Evolutionary conservation across 139 green algal species (phyloP).

Genomic region (Zygnema circumcarinatum): DNA sequence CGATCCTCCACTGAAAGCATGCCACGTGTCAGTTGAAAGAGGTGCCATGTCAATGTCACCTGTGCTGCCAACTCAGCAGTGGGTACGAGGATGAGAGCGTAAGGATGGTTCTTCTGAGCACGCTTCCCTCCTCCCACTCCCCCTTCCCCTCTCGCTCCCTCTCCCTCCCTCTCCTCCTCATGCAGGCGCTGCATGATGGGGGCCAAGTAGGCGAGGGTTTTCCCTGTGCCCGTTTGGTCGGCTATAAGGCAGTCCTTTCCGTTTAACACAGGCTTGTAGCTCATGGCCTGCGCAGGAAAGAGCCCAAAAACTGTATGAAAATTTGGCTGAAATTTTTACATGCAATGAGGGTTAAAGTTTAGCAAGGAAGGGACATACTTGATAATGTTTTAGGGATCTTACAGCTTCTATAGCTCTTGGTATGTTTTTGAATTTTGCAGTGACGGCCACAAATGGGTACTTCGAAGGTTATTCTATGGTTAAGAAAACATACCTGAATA

Average conservation of each 20-base stretch:
- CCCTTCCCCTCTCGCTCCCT: background rate
- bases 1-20: too few relatives aligned
- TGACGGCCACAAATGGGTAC: too few relatives aligned
- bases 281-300: constrained; percentile 44
- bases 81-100: constrained; percentile 78
- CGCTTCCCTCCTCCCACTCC: constrained; percentile 38
- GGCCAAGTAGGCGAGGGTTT: constrained; percentile 93
- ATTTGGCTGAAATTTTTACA: background rate
- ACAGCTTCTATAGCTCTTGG: background rate
- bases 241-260: constrained; percentile 77
- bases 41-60: too few relatives aligned
- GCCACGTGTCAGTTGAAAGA: too few relatives aligned
- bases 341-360: background rate
- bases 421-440: background rate
- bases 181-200: constrained; percentile 73
- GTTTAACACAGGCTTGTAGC: constrained; percentile 24
- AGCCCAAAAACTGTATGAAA: background rate
- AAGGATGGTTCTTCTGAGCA: constrained; percentile 70
- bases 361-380: background rate
- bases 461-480: too few relatives aligned
- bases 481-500: constrained; percentile 46
- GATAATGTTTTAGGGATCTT: constrained; percentile 7
- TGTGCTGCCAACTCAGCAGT: constrained; percentile 81
- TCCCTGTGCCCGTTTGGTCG: constrained; percentile 92
- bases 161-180: background rate